Conservation (phyloP, 352 stramenopile genomes). For the Globisporangium camurandrum region DNA sequence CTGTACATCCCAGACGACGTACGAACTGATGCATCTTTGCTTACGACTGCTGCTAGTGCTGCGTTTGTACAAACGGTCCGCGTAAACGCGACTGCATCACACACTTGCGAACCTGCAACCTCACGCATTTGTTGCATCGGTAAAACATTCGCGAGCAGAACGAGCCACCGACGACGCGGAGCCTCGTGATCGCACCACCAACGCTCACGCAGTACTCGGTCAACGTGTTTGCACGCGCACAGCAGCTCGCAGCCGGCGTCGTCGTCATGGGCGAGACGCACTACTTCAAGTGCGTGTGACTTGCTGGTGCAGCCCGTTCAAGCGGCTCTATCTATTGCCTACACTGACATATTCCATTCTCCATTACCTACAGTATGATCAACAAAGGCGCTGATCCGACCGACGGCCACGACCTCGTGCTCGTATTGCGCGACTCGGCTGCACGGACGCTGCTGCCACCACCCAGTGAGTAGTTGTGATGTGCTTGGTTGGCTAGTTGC, state of each 20-base stretch:
- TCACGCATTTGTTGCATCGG: no score
- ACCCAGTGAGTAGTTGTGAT: slow-evolving; percentile 14
- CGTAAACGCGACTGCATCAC: not conserved
- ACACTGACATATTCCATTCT: not conserved
- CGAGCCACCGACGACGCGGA: slow-evolving; percentile 71
- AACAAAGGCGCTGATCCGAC: slow-evolving; percentile 51
- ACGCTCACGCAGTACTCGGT: slow-evolving; percentile 78
- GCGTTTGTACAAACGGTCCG: not conserved
- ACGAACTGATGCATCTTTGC: no score
- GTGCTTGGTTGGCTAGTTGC: not conserved
- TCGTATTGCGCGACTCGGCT: slow-evolving; percentile 52
- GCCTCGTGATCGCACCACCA: slow-evolving; percentile 31
- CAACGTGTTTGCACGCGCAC: slow-evolving; percentile 56
- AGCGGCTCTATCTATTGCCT: not conserved
- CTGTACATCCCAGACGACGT: slow-evolving; percentile 74
- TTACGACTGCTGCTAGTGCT: not conserved
- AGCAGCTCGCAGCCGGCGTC: slow-evolving; percentile 24
- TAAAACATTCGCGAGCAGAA: slow-evolving; percentile 23
- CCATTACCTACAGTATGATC: slow-evolving; percentile 23
- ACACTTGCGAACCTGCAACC: not conserved
- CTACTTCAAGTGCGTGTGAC: slow-evolving; percentile 44
- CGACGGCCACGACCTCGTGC: slow-evolving; percentile 39
- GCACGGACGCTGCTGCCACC: slow-evolving; percentile 31
- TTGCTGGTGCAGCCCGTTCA: not conserved
- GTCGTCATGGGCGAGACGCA: slow-evolving; percentile 30